A percentile compares a stretch with the other conserved stretches of the same genome.
phyloP scores from a whole-genome alignment of 805 yeast species.

The Candida berthetii region DNA sequence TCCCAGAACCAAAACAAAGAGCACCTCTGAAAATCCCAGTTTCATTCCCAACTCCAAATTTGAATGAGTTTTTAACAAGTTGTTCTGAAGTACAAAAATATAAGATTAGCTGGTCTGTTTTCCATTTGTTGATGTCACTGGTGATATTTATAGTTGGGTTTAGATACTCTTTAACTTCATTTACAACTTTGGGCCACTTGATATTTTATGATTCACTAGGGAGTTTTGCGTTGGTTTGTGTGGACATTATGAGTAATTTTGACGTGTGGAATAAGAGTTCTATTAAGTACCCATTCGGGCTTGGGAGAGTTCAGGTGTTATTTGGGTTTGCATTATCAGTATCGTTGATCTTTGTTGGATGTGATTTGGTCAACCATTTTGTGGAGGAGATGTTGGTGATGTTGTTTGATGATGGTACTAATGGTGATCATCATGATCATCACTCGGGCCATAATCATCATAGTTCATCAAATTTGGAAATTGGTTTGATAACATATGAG shows the following conservation, averaged over 20 bases:
- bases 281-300: slow-evolving; percentile 83
- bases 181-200: slow-evolving; percentile 80
- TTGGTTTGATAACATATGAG: slow-evolving; percentile 24
- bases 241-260: slow-evolving; percentile 82
- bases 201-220: slow-evolving; percentile 84
- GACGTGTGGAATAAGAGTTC: slow-evolving; percentile 87
- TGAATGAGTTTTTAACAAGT: slow-evolving; percentile 55
- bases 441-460: slow-evolving; percentile 21
- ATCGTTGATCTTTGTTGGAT: slow-evolving; percentile 83
- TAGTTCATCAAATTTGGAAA: slow-evolving; percentile 8
- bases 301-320: slow-evolving; percentile 85
- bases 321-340: slow-evolving; percentile 84
- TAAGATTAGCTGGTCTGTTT: slow-evolving; percentile 50
- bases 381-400: slow-evolving; percentile 61
- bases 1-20: slow-evolving; percentile 82
- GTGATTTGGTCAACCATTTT: slow-evolving; percentile 83
- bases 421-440: slow-evolving; percentile 1
- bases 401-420: slow-evolving; percentile 20
- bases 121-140: slow-evolving; percentile 51
- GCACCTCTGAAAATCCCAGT: slow-evolving; percentile 78
- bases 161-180: slow-evolving; percentile 46
- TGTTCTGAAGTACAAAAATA: slow-evolving; percentile 51
- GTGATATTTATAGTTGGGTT: slow-evolving; percentile 57
- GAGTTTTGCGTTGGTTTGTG: slow-evolving; percentile 59
- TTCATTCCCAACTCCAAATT: slow-evolving; percentile 37